Evolutionary conservation across 2,329 filamentous ascomycete genomes (phyloP).

Genomic region (Colletotrichum cuscutae): DNA sequence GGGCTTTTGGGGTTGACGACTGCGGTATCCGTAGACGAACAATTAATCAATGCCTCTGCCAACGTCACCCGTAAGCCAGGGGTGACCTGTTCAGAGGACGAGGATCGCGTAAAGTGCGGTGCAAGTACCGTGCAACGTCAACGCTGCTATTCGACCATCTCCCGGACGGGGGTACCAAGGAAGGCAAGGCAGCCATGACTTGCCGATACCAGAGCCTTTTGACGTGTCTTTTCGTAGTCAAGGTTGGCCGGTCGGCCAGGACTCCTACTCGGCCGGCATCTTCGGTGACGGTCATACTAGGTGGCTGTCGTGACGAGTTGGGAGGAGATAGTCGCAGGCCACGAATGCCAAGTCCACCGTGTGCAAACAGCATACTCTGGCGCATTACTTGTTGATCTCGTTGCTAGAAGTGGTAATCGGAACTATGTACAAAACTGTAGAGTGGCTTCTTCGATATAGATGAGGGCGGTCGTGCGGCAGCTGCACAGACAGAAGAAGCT

Average conservation of each 20-base stretch:
- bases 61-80: slow-evolving; percentile 8
- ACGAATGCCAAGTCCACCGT: neutral
- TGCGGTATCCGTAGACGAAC: neutral
- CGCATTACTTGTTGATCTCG: neutral
- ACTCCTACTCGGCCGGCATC: slow-evolving; percentile 5
- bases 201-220: neutral
- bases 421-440: neutral
- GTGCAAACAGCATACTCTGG: neutral
- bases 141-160: slow-evolving; percentile 6
- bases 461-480: neutral
- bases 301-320: neutral
- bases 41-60: neutral
- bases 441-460: neutral
- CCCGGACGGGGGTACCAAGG: neutral
- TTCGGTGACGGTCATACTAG: neutral
- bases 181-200: slow-evolving; percentile 27
- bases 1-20: neutral
- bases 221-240: slow-evolving; percentile 24
- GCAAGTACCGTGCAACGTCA: slow-evolving; percentile 14
- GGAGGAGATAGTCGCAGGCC: neutral
- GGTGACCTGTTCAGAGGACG: slow-evolving; percentile 5
- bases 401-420: neutral
- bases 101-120: slow-evolving; percentile 1
- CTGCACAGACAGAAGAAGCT: neutral
- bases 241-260: slow-evolving; percentile 11